Conservation (phyloP, 2,329 filamentous ascomycete genomes). For the Bipolaris oryzae region DNA sequence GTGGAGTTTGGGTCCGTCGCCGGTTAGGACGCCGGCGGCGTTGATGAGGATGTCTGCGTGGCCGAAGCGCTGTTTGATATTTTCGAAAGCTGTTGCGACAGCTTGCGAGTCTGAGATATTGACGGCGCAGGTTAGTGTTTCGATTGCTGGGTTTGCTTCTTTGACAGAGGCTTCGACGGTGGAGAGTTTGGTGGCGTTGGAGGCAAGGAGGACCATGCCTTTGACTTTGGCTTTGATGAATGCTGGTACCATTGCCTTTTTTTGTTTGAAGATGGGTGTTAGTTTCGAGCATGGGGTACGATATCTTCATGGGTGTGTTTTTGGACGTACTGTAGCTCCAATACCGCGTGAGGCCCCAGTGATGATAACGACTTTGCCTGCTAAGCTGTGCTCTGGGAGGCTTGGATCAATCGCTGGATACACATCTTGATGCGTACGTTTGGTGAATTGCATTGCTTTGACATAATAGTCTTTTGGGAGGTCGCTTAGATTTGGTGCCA, state of each 20-base stretch:
- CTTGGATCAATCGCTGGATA: constrained; percentile 51
- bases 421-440: constrained; percentile 37
- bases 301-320: background rate
- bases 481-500: constrained; percentile 17
- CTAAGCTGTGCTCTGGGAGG: constrained; percentile 36
- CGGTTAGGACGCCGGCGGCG: constrained; percentile 18
- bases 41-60: constrained; percentile 31
- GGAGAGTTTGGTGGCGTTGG: constrained; percentile 33
- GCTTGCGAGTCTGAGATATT: constrained; percentile 35
- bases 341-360: constrained; percentile 51
- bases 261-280: no score
- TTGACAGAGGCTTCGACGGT: constrained; percentile 30
- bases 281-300: background rate
- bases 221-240: constrained; percentile 45
- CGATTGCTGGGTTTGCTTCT: constrained; percentile 34
- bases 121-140: constrained; percentile 36
- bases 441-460: constrained; percentile 19
- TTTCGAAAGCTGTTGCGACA: constrained; percentile 24
- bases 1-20: constrained; percentile 20
- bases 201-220: constrained; percentile 43
- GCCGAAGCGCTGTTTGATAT: constrained; percentile 21
- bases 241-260: constrained; percentile 38
- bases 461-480: constrained; percentile 21
- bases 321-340: constrained; percentile 30
- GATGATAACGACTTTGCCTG: constrained; percentile 48